Percentiles rank a stretch among this genome's conserved stretches.
phyloP scores from a whole-genome alignment of 805 yeast species.

The Maudiozyma pseudohumilis region DNA sequence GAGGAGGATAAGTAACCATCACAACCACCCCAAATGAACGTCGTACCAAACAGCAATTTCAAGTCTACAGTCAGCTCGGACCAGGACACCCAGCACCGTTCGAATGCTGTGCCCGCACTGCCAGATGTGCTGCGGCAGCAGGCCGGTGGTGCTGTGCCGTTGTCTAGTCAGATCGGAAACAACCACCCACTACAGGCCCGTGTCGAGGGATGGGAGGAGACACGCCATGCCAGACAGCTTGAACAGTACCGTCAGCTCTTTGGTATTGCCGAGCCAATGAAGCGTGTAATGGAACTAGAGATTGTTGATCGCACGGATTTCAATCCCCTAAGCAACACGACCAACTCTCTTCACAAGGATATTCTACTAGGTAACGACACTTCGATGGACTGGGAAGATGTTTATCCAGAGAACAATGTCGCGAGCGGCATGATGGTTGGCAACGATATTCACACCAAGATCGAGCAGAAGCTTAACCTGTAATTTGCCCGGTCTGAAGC shows the following conservation, averaged over 20 bases:
- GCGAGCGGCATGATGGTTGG: conserved; percentile 33
- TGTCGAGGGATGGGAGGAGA: conserved; percentile 68
- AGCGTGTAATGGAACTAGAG: conserved; percentile 78
- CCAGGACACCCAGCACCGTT: conserved; percentile 39
- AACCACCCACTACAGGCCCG: conserved; percentile 83
- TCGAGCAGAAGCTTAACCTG: conserved; percentile 56
- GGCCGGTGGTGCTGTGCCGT: conserved; percentile 47
- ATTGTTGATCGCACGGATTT: conserved; percentile 62
- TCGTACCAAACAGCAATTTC: conserved; percentile 45
- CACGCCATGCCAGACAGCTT: conserved; percentile 57
- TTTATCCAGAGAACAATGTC: conserved; percentile 44
- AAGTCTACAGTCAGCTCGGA: conserved; percentile 41
- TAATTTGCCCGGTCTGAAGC: no score
- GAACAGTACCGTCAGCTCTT: conserved; percentile 74
- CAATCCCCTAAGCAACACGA: conserved; percentile 47
- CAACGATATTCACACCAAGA: conserved; percentile 58
- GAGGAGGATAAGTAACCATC: no score
- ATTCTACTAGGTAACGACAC: conserved; percentile 71
- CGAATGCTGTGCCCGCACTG: conserved; percentile 58
- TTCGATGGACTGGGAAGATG: conserved; percentile 86
- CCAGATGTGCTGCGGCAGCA: conserved; percentile 60
- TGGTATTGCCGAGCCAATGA: conserved; percentile 91
- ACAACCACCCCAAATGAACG: conserved; percentile 34
- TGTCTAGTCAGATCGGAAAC: conserved; percentile 52
- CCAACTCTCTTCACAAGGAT: conserved; percentile 51